These are phyloP conservation scores for Daldinia bambusicola DNA, from an alignment of 495 filamentous ascomycete genomes.

Conservation along the genomic window DNA sequence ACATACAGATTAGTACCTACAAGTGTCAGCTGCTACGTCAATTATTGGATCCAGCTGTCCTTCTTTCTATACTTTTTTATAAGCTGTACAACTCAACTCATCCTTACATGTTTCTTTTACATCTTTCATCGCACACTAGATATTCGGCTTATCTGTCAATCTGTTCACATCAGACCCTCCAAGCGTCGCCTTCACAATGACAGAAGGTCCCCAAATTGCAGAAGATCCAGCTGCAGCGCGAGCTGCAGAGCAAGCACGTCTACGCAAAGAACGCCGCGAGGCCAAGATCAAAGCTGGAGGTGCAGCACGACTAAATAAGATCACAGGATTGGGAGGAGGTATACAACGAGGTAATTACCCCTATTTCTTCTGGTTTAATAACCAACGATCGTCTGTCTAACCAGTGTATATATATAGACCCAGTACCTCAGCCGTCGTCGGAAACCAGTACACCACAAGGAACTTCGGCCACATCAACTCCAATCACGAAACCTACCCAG, in stretches of 20 bases:
- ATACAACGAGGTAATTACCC: constrained; percentile 57
- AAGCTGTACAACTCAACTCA: constrained; percentile 3
- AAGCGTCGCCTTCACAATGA: constrained; percentile 32
- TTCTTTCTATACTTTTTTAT: constrained; percentile 6
- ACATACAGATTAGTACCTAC: constrained; percentile 29
- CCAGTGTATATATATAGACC: constrained; percentile 12
- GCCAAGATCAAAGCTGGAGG: constrained; percentile 90
- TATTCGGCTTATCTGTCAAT: not conserved
- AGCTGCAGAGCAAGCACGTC: constrained; percentile 78
- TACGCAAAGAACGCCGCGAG: constrained; percentile 89
- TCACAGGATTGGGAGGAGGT: constrained; percentile 80
- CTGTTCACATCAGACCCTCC: constrained; percentile 1
- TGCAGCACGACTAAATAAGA: constrained; percentile 80
- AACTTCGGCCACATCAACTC: constrained; percentile 21
- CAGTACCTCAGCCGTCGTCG: constrained; percentile 19
- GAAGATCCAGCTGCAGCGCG: constrained; percentile 66
- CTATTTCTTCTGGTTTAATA: not conserved
- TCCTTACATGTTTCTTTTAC: constrained; percentile 17
- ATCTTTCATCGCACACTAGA: not conserved
- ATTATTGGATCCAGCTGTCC: constrained; percentile 36
- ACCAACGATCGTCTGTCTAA: not conserved
- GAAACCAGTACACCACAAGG: constrained; percentile 21
- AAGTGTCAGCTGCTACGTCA: constrained; percentile 31
- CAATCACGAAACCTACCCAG: constrained; percentile 34
- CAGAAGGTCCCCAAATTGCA: constrained; percentile 35